Conservation (phyloP, 352 stramenopile genomes). For the Phytophthora syringae region DNA sequence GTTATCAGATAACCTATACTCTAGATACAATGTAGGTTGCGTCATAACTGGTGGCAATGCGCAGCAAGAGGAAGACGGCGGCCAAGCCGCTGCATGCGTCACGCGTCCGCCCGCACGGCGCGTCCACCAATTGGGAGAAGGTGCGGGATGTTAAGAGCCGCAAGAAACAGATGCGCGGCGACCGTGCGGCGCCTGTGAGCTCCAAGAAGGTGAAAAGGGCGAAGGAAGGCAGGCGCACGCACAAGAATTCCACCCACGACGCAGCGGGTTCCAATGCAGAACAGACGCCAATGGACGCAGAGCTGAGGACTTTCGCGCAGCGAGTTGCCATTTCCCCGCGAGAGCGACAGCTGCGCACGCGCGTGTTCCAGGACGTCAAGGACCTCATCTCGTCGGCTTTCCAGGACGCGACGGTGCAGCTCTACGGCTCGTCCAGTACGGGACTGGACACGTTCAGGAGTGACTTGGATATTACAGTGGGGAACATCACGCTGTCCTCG, state of each 20-base stretch:
- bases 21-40: neutral
- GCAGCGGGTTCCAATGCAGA: neutral
- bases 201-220: constrained; percentile 27
- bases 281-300: constrained; percentile 44
- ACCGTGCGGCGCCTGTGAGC: neutral
- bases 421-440: constrained; percentile 78
- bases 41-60: constrained; percentile 24
- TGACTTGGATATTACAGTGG: constrained; percentile 77
- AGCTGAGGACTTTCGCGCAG: constrained; percentile 53
- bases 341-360: constrained; percentile 47
- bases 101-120: neutral
- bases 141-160: neutral
- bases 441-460: constrained; percentile 78
- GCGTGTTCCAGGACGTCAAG: constrained; percentile 54
- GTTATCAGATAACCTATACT: neutral
- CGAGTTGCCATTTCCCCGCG: constrained; percentile 51
- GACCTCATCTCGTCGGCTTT: constrained; percentile 51
- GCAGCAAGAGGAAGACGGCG: constrained; percentile 14
- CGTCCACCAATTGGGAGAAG: constrained; percentile 37
- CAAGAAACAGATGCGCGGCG: constrained; percentile 23
- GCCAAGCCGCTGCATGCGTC: constrained; percentile 24
- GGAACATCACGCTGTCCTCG: constrained; percentile 45
- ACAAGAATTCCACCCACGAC: too few relatives aligned
- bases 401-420: constrained; percentile 48
- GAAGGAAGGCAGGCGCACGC: constrained; percentile 3